These are phyloP conservation scores for Melaleuca alternifolia DNA, from an alignment of 345 rosid species.

Conservation along the genomic window DNA sequence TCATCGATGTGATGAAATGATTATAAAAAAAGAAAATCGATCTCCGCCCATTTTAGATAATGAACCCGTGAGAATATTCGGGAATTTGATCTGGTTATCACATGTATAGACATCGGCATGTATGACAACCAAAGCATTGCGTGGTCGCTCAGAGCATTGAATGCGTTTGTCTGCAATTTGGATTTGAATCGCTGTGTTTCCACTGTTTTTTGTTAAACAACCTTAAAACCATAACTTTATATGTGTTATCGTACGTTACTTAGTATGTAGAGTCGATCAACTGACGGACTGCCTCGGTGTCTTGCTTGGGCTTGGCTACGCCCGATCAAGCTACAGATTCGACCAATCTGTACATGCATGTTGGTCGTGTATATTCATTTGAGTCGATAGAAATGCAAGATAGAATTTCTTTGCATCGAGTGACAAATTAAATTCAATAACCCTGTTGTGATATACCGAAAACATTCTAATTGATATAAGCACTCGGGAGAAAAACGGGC, in stretches of 20 bases:
- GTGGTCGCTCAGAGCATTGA: neutral
- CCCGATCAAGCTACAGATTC: neutral
- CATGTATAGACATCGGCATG: neutral
- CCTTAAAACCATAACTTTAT: neutral
- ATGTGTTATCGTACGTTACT: rapidly evolving
- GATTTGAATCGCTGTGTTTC: neutral
- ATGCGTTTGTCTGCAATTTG: rapidly evolving
- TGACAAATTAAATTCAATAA: neutral
- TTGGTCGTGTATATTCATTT: neutral
- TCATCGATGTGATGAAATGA: neutral
- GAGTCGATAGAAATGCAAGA: neutral
- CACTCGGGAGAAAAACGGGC: neutral
- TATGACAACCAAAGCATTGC: neutral
- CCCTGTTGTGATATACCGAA: rapidly evolving
- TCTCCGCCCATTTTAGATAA: neutral
- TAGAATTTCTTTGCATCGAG: neutral
- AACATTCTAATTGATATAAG: neutral
- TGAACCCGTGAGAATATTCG: neutral
- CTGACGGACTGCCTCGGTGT: rapidly evolving
- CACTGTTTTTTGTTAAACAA: neutral
- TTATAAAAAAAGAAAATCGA: neutral
- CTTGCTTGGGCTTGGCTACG: rapidly evolving
- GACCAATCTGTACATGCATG: rapidly evolving
- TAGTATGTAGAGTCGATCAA: neutral
- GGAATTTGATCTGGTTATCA: neutral